Evolutionary conservation across 768 basidiomycete genomes (phyloP).

Genomic region (Suillus discolor): DNA sequence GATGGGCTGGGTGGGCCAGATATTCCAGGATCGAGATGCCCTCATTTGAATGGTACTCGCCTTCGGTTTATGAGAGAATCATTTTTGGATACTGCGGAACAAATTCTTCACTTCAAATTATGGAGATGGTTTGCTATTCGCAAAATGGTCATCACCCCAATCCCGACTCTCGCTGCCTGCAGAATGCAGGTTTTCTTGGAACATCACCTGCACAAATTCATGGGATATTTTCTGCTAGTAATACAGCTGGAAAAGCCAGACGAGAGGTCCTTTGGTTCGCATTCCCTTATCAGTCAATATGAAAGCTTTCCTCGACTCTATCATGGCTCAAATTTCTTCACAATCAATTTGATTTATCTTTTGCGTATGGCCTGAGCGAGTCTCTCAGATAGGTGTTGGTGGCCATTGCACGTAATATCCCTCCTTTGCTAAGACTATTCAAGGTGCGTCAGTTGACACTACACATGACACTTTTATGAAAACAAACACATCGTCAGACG

Average conservation of each 20-base stretch:
- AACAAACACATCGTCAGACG: no score
- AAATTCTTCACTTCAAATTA: conserved; percentile 88
- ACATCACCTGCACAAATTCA: conserved; percentile 89
- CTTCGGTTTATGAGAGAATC: conserved; percentile 83
- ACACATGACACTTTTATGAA: no score
- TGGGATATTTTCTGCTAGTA: conserved; percentile 90
- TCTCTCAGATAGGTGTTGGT: conserved; percentile 78
- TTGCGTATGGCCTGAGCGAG: conserved; percentile 90
- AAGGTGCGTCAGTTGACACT: no score
- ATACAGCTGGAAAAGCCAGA: conserved; percentile 85
- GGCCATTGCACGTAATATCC: conserved; percentile 84
- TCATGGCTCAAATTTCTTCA: conserved; percentile 92
- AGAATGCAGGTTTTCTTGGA: conserved; percentile 91
- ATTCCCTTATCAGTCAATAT: conserved; percentile 41
- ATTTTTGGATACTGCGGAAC: conserved; percentile 85
- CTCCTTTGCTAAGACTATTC: no score
- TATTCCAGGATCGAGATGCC: no score
- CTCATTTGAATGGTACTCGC: conserved; percentile 4
- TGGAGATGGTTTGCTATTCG: conserved; percentile 87
- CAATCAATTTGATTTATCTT: conserved; percentile 96
- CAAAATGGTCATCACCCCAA: conserved; percentile 93
- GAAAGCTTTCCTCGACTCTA: conserved; percentile 91
- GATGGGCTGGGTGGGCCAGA: no score
- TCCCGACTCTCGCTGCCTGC: conserved; percentile 92
- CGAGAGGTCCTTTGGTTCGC: conserved; percentile 84